A percentile compares a stretch with the other conserved stretches of the same genome.
phyloP scores from a whole-genome alignment of 371 early-diverging fungal genomes.

The Catenaria anguillulae region DNA sequence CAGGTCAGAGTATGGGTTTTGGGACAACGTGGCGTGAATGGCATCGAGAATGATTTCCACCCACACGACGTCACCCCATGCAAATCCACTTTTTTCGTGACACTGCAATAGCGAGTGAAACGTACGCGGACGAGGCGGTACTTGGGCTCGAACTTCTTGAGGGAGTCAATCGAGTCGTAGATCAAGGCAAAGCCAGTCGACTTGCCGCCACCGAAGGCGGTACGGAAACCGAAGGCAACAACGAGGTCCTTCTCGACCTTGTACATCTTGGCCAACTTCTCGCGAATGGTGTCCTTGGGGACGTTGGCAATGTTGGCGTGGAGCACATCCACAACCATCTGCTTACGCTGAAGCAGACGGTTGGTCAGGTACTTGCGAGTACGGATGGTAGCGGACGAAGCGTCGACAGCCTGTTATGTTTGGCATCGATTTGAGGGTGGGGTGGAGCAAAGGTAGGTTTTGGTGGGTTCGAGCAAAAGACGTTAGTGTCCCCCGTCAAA shows the following conservation, averaged over 20 bases:
- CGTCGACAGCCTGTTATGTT: constrained; percentile 37
- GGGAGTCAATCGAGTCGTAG: constrained; percentile 87
- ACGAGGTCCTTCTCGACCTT: constrained; percentile 80
- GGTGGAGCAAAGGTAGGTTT: too few relatives aligned
- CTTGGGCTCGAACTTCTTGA: constrained; percentile 98
- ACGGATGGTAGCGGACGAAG: constrained; percentile 76
- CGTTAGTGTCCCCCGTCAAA: not conserved
- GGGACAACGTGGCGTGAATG: too few relatives aligned
- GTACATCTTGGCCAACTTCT: constrained; percentile 92
- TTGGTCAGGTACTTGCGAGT: constrained; percentile 98
- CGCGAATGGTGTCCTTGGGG: constrained; percentile 82
- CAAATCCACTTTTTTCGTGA: too few relatives aligned
- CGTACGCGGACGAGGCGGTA: constrained; percentile 80
- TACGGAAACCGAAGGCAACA: constrained; percentile 90
- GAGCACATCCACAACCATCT: constrained; percentile 93
- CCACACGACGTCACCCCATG: not conserved
- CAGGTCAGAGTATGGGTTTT: constrained; percentile 4
- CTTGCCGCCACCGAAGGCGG: constrained; percentile 95
- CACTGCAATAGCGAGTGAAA: constrained; percentile 27
- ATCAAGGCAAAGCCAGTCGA: constrained; percentile 93
- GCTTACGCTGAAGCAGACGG: constrained; percentile 94
- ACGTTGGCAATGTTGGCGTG: constrained; percentile 88
- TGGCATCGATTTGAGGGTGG: constrained; percentile 4
- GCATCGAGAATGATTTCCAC: not conserved
- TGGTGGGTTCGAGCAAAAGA: not conserved